phyloP scores from a whole-genome alignment of 23 red algal genomes.

The Gracilariopsis chorda region DNA sequence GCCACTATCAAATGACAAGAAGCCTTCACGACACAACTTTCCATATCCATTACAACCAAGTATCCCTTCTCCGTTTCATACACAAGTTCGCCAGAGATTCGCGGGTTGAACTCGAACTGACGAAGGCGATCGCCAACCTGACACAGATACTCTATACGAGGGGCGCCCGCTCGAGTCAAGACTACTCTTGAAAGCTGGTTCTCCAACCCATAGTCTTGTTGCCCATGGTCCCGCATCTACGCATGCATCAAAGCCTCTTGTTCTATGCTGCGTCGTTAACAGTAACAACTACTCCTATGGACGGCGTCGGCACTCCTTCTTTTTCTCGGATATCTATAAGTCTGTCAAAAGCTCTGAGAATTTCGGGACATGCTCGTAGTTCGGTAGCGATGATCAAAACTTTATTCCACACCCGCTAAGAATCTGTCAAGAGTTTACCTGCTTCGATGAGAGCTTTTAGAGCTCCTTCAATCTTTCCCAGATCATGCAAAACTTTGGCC shows the following conservation, averaged over 20 bases:
- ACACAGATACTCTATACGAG: constrained; percentile 40
- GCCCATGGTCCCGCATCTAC: background rate
- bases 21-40: constrained; percentile 34
- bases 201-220: constrained; percentile 11
- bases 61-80: constrained; percentile 81
- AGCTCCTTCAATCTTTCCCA: constrained; percentile 54
- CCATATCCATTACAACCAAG: constrained; percentile 68
- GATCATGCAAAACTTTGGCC: constrained; percentile 38
- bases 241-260: background rate
- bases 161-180: constrained; percentile 24
- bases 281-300: constrained; percentile 28
- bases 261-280: background rate
- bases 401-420: constrained; percentile 67
- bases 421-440: constrained; percentile 23
- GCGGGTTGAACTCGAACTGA: constrained; percentile 98
- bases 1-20: constrained; percentile 43
- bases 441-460: constrained; percentile 62
- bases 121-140: constrained; percentile 57
- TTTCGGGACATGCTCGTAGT: background rate
- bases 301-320: constrained; percentile 28
- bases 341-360: constrained; percentile 15
- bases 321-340: constrained; percentile 56
- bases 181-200: background rate
- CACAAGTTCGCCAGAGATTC: constrained; percentile 56
- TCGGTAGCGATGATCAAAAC: constrained; percentile 36